These are phyloP conservation scores for Protomyces macrosporus DNA, from an alignment of 1,139 yeast genomes.

Conservation along the genomic window DNA sequence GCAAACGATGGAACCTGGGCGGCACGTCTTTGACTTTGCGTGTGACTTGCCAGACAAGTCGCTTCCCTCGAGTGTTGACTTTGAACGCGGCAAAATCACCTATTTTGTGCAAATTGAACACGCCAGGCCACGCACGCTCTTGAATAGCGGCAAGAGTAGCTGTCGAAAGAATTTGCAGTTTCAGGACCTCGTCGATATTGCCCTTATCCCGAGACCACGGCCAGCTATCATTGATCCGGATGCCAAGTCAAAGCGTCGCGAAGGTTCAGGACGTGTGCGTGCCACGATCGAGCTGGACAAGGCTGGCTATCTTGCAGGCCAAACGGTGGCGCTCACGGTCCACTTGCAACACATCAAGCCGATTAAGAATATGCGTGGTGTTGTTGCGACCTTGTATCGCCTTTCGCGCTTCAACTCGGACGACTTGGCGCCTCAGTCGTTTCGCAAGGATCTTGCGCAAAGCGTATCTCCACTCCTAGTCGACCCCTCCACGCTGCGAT, in stretches of 20 bases:
- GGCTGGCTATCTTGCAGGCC: conserved; percentile 20
- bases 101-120: conserved; percentile 60
- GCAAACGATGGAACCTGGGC: conserved; percentile 55
- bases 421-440: conserved; percentile 52
- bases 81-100: conserved; percentile 78
- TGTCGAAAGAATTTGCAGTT: conserved; percentile 50
- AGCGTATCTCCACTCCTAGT: conserved; percentile 70
- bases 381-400: conserved; percentile 72
- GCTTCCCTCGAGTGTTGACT: conserved; percentile 68
- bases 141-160: conserved; percentile 29
- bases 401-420: conserved; percentile 72
- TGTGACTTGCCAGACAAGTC: conserved; percentile 69
- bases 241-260: not conserved
- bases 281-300: conserved; percentile 6
- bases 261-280: conserved; percentile 1
- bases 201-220: conserved; percentile 54
- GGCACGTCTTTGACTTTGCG: conserved; percentile 80
- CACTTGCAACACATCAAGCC: conserved; percentile 63
- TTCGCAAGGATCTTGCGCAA: conserved; percentile 79
- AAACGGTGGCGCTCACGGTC: not conserved
- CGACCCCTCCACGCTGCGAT: conserved; percentile 58
- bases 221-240: conserved; percentile 5
- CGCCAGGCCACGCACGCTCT: conserved; percentile 36
- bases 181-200: conserved; percentile 69
- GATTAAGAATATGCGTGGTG: conserved; percentile 67